These are phyloP conservation scores for Tremella fuciformis DNA, from an alignment of 768 basidiomycete species.

Conservation along the genomic window DNA sequence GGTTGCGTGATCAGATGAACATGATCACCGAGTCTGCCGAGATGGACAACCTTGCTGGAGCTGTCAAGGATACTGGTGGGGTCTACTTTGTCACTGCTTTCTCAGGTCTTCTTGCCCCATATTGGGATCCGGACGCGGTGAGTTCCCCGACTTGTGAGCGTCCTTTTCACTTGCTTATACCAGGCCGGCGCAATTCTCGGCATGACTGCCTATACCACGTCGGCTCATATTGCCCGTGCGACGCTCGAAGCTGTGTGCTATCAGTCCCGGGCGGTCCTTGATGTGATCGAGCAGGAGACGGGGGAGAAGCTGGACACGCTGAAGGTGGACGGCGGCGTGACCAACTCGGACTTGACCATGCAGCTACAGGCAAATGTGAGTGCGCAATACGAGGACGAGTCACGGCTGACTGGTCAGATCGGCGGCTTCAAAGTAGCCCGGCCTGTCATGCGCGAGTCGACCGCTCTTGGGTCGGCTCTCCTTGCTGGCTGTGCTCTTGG, in stretches of 20 bases:
- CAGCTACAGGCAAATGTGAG: slow-evolving; percentile 52
- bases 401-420: slow-evolving; percentile 55
- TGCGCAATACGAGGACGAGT: slow-evolving; percentile 1
- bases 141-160: background rate
- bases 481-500: slow-evolving; percentile 84
- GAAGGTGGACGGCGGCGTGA: slow-evolving; percentile 71
- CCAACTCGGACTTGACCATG: slow-evolving; percentile 57
- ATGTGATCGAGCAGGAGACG: slow-evolving; percentile 93
- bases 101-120: slow-evolving; percentile 87
- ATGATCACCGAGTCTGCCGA: slow-evolving; percentile 77
- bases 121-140: slow-evolving; percentile 88
- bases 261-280: slow-evolving; percentile 91
- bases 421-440: slow-evolving; percentile 88
- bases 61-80: slow-evolving; percentile 76
- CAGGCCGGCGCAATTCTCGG: slow-evolving; percentile 47
- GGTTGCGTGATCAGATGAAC: slow-evolving; percentile 84
- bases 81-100: slow-evolving; percentile 97
- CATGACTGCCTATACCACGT: slow-evolving; percentile 53
- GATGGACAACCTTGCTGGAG: slow-evolving; percentile 77
- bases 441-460: slow-evolving; percentile 96
- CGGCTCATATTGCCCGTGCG: slow-evolving; percentile 88
- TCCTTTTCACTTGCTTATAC: background rate
- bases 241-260: slow-evolving; percentile 94
- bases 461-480: slow-evolving; percentile 90
- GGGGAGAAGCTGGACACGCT: slow-evolving; percentile 70